Conservation (phyloP, 2,329 filamentous ascomycete genomes). For the Alternaria triticimaculans region DNA sequence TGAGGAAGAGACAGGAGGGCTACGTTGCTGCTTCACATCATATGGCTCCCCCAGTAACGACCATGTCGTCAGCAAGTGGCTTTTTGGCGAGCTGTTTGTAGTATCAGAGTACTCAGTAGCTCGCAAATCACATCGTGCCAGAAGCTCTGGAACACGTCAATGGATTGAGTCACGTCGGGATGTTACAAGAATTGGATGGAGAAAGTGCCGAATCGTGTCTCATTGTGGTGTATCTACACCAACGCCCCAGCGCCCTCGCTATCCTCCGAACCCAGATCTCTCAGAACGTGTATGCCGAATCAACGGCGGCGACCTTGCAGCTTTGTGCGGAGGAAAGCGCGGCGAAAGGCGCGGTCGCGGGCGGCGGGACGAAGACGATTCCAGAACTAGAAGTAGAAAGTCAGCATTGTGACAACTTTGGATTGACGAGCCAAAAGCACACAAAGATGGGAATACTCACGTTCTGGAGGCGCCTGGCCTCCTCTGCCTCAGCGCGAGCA, state of each 20-base stretch:
- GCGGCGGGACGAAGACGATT: neutral
- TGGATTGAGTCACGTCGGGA: neutral
- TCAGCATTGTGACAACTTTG: neutral
- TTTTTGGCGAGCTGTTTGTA: neutral
- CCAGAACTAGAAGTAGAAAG: neutral
- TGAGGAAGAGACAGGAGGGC: neutral
- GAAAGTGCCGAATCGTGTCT: neutral
- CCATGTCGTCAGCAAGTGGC: neutral
- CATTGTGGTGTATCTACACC: neutral
- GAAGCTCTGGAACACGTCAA: neutral
- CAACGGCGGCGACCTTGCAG: neutral
- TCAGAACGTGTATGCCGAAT: neutral
- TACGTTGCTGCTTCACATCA: neutral
- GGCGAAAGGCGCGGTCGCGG: neutral
- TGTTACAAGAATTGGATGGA: too few relatives aligned
- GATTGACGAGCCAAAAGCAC: neutral
- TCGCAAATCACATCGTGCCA: too few relatives aligned
- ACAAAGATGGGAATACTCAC: neutral
- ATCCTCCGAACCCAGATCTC: neutral
- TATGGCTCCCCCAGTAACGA: too few relatives aligned
- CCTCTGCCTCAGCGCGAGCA: neutral
- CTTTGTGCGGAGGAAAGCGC: neutral
- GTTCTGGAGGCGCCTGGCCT: neutral
- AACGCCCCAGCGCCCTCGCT: neutral
- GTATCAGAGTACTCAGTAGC: neutral